Conservation (phyloP, 202 grass and related monocot genomes). For the Sporobolus alterniflorus region DNA sequence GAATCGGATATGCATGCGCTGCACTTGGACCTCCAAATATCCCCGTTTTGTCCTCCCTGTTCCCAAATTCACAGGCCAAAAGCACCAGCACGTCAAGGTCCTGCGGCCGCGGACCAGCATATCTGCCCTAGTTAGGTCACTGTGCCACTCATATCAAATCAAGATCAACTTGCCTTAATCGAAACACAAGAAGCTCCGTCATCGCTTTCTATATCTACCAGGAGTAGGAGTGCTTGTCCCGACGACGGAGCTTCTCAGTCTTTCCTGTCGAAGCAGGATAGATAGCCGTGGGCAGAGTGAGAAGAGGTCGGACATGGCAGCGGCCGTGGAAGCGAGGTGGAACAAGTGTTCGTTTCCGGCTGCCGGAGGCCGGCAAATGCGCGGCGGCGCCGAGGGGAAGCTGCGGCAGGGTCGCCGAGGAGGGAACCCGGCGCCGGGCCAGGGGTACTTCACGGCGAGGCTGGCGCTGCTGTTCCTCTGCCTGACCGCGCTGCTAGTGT, state of each 20-base stretch:
- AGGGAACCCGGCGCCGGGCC: background rate
- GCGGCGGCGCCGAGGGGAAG: background rate
- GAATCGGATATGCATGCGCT: background rate
- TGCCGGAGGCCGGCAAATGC: no score
- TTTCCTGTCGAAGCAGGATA: background rate
- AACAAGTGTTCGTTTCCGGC: no score
- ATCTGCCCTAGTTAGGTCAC: slow-evolving; percentile 38
- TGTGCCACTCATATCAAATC: slow-evolving; percentile 4
- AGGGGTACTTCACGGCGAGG: slow-evolving; percentile 47
- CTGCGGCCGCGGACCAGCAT: background rate
- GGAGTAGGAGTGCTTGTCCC: background rate
- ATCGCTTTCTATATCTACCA: background rate
- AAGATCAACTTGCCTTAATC: background rate
- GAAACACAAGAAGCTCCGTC: background rate
- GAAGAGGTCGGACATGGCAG: no score
- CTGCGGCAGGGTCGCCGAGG: background rate
- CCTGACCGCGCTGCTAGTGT: slow-evolving; percentile 52
- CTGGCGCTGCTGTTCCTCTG: slow-evolving; percentile 45
- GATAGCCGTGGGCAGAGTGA: background rate
- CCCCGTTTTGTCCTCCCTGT: background rate
- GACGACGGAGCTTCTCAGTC: no score
- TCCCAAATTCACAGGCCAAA: background rate
- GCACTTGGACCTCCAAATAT: slow-evolving; percentile 15
- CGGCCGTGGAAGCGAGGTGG: no score
- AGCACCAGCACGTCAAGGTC: background rate